Percentiles rank a stretch among this genome's conserved stretches.
These are phyloP conservation scores for Physcomitrium patens DNA, from an alignment of 225 moss, liverwort and hornwort species.

Conservation along the genomic window DNA sequence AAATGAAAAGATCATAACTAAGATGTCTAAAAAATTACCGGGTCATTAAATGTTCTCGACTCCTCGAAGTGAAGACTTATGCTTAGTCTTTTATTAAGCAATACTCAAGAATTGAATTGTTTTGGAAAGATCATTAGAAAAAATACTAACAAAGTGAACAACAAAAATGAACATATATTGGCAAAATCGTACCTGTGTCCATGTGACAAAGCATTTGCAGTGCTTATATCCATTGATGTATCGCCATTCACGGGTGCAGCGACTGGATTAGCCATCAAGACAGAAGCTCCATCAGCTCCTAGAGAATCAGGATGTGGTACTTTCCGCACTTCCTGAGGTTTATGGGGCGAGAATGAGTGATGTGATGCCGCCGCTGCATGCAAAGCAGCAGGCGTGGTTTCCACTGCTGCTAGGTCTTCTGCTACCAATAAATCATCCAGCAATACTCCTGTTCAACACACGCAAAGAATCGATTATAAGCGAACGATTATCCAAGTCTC, in stretches of 20 bases:
- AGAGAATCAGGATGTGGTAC: slow-evolving; percentile 43
- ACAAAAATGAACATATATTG: neutral
- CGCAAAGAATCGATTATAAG: neutral
- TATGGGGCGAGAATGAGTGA: slow-evolving; percentile 33
- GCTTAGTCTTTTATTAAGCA: neutral
- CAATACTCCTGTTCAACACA: slow-evolving; percentile 62
- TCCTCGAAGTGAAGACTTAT: neutral
- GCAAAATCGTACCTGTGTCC: slow-evolving; percentile 65
- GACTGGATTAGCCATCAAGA: slow-evolving; percentile 86
- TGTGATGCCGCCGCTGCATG: slow-evolving; percentile 43
- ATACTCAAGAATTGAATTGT: neutral
- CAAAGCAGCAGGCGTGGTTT: slow-evolving; percentile 55
- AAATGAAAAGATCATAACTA: neutral
- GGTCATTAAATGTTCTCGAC: neutral
- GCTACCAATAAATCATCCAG: slow-evolving; percentile 82
- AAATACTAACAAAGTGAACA: neutral
- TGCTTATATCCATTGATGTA: slow-evolving; percentile 89
- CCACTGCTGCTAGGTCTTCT: slow-evolving; percentile 71
- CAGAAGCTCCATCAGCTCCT: slow-evolving; percentile 63
- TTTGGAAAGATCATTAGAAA: neutral
- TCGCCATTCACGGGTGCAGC: slow-evolving; percentile 85
- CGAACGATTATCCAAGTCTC: neutral
- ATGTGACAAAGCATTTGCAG: slow-evolving; percentile 74
- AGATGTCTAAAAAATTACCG: neutral
- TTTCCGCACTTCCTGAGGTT: slow-evolving; percentile 48